phyloP scores from a whole-genome alignment of 2,329 filamentous ascomycete species.

The Diaporthe caulivora region DNA sequence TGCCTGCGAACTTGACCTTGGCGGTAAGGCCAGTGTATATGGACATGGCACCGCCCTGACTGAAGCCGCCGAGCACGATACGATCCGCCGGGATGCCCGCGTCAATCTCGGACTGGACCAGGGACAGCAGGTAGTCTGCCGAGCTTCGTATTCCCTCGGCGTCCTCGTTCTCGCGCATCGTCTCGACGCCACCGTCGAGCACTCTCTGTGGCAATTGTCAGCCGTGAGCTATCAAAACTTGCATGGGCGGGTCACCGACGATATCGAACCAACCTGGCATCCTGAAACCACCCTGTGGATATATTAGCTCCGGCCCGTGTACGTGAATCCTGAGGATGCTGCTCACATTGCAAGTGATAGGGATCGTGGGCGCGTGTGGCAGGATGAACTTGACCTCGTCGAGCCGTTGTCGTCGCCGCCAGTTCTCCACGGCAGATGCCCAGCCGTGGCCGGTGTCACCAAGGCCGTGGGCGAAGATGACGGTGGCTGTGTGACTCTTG shows the following conservation, averaged over 20 bases:
- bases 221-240: background rate
- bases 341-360: slow-evolving; percentile 76
- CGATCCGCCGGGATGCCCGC: slow-evolving; percentile 84
- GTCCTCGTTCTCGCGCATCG: slow-evolving; percentile 59
- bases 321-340: background rate
- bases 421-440: slow-evolving; percentile 88
- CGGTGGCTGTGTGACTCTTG: slow-evolving; percentile 89
- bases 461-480: slow-evolving; percentile 94
- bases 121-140: slow-evolving; percentile 79
- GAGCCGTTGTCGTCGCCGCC: slow-evolving; percentile 82
- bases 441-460: slow-evolving; percentile 86
- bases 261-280: slow-evolving; percentile 95
- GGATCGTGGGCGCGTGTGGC: slow-evolving; percentile 88
- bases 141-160: slow-evolving; percentile 80
- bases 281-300: slow-evolving; percentile 64
- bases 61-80: slow-evolving; percentile 89
- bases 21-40: slow-evolving; percentile 83
- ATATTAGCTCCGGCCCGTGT: slow-evolving; percentile 30
- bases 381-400: slow-evolving; percentile 94
- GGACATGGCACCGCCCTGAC: slow-evolving; percentile 89
- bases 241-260: slow-evolving; percentile 55
- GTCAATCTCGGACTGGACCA: slow-evolving; percentile 85
- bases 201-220: slow-evolving; percentile 28
- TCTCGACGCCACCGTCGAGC: slow-evolving; percentile 45
- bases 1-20: slow-evolving; percentile 82